These are phyloP conservation scores for Fusarium virguliforme DNA, from an alignment of 2,329 filamentous ascomycete species.

Conservation along the genomic window DNA sequence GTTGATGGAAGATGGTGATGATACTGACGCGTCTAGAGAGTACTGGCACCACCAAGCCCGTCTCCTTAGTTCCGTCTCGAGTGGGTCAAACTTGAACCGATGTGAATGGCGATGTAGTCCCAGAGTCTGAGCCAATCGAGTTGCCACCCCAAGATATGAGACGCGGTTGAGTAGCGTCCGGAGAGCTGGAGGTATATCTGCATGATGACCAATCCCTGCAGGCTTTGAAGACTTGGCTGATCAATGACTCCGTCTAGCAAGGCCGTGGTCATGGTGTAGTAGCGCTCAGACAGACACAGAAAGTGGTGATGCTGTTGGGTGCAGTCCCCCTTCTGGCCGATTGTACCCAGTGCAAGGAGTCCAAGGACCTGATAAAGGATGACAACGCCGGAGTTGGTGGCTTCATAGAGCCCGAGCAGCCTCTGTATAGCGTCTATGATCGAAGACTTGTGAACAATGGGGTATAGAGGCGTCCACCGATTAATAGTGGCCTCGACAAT, in stretches of 20 bases:
- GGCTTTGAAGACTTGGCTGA: constrained; percentile 38
- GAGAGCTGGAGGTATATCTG: constrained; percentile 49
- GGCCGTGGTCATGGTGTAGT: constrained; percentile 36
- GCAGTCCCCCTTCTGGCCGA: constrained; percentile 34
- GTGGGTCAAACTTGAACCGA: constrained; percentile 49
- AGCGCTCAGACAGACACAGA: constrained; percentile 43
- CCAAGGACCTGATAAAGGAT: constrained; percentile 40
- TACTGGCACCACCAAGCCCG: constrained; percentile 52
- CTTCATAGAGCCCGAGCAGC: constrained; percentile 1
- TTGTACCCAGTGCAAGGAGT: constrained; percentile 42
- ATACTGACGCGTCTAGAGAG: constrained; percentile 46
- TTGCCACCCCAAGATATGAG: constrained; percentile 46
- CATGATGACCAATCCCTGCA: constrained; percentile 45
- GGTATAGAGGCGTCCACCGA: constrained; percentile 32
- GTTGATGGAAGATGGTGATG: too few relatives aligned
- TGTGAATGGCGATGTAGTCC: constrained; percentile 49
- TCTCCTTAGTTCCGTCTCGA: constrained; percentile 48
- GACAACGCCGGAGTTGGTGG: not conserved
- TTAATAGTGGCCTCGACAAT: constrained; percentile 40
- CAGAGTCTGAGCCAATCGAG: constrained; percentile 46
- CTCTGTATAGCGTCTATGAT: constrained; percentile 29
- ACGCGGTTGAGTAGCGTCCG: constrained; percentile 42
- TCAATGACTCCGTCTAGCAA: constrained; percentile 38
- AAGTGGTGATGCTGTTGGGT: constrained; percentile 39
- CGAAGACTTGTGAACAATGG: constrained; percentile 42